Evolutionary conservation across 169 alveolate genomes (phyloP), one percentile per base, ranked within the genome.

Genomic region (Plasmodium coatneyi): DNA sequence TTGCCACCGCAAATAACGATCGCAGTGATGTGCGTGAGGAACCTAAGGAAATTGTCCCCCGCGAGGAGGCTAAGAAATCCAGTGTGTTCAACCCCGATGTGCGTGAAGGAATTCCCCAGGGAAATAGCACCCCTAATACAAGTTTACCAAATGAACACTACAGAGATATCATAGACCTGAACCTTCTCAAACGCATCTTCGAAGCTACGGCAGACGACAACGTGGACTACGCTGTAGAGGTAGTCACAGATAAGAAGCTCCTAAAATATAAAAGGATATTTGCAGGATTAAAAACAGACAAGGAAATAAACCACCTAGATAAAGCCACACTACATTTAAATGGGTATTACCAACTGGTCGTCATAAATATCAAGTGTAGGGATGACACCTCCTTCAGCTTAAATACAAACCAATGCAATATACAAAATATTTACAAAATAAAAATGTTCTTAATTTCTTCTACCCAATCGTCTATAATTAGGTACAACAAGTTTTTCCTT

Each of bases 361-460:
- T 84, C 25, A 12, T 84, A 49, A 84, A 84, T 28, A 16, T 84
- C 14, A 84, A 84, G 25, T 72, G 92, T 72, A 84, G 56, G 60
- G 56, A 32, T 1, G 92, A 84, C 22, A 71, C 14, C 9, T 28
- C 43, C n/a, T 71, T 84, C 12, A 46, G 78, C 36, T 84, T 84
- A 22, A 71, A 16, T 30, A 84, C 84, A 56, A 84, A 43, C 70
- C 49, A 84, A 12, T 71, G 79, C 22, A 72, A 84, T 39, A 71
- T 84, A n/a, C 83, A 39, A 71, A 84, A 19, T 36, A 46, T 84
- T 28, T 30, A 72, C n/a, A 84, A 84, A 84, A 84, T 84, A 49
- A 84, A 84, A 46, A 84, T 84, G 70, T 84, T 84, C 49, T 72
- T 84, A 72, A 72, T 84, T 32, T 84, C 92, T 30, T 84, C 92